Evolutionary conservation across 2,329 filamentous ascomycete species (phyloP).

Genomic region (Trichoderma guizhouense): DNA sequence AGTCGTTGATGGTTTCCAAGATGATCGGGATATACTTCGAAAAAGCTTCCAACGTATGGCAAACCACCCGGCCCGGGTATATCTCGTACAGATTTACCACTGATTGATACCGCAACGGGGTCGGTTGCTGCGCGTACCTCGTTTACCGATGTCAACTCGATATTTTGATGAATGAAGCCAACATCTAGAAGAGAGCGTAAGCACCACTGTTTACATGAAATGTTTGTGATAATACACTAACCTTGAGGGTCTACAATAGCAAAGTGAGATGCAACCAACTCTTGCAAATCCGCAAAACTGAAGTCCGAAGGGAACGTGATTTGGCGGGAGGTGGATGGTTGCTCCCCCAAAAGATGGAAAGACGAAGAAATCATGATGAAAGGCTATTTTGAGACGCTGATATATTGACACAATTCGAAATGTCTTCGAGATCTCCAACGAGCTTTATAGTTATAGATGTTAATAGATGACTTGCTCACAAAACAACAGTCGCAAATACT

Average conservation of each 20-base stretch:
- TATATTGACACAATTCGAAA: neutral
- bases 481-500: neutral
- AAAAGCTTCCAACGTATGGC: slow-evolving; percentile 51
- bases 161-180: neutral
- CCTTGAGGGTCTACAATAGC: slow-evolving; percentile 42
- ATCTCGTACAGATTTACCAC: slow-evolving; percentile 46
- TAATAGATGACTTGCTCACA: neutral
- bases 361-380: neutral
- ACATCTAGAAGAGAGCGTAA: neutral
- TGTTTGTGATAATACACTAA: slow-evolving; percentile 19
- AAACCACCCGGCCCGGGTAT: slow-evolving; percentile 49
- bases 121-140: slow-evolving; percentile 36
- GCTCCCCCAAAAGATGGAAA: slow-evolving; percentile 44
- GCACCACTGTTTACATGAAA: neutral
- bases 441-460: neutral
- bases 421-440: neutral
- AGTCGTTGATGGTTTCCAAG: slow-evolving; percentile 54
- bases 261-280: slow-evolving; percentile 41
- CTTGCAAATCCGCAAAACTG: slow-evolving; percentile 36
- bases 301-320: slow-evolving; percentile 34
- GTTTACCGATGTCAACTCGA: slow-evolving; percentile 20
- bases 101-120: slow-evolving; percentile 44
- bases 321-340: slow-evolving; percentile 32
- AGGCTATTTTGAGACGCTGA: neutral
- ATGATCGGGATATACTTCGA: slow-evolving; percentile 55